Evolutionary conservation across 208 protist species (phyloP).

Genomic region (Wallacemonas collosoma): DNA sequence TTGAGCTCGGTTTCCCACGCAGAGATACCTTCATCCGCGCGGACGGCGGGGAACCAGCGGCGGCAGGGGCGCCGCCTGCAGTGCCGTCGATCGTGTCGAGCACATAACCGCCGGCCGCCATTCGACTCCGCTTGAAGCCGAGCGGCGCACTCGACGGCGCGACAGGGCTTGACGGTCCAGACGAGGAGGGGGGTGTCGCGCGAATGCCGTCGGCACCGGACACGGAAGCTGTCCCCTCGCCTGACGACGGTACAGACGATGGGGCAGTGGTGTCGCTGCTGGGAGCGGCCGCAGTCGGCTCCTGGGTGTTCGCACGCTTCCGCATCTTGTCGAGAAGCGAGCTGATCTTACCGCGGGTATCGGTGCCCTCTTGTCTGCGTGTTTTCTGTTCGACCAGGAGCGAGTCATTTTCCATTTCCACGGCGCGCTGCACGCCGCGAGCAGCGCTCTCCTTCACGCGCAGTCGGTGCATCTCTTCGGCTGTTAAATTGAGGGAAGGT

Average conservation of each 20-base stretch:
- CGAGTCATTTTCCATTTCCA: slow-evolving; percentile 65
- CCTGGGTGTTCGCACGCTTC: slow-evolving; percentile 18
- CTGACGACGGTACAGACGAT: neutral
- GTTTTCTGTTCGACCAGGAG: slow-evolving; percentile 67
- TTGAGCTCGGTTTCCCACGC: slow-evolving; percentile 76
- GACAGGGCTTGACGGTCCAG: neutral
- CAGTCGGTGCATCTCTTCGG: slow-evolving; percentile 76
- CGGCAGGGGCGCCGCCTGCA: neutral
- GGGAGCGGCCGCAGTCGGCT: neutral
- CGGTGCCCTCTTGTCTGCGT: slow-evolving; percentile 52
- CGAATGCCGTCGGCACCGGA: neutral
- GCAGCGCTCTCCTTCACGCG: slow-evolving; percentile 73
- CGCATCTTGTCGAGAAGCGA: slow-evolving; percentile 61
- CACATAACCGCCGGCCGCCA: slow-evolving; percentile 78
- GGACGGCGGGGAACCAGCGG: too few species aligned
- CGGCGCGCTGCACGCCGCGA: slow-evolving; percentile 64
- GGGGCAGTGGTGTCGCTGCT: neutral
- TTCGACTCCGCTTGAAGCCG: slow-evolving; percentile 52
- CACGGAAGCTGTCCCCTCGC: neutral
- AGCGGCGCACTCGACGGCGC: slow-evolving; percentile 39
- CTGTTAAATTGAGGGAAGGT: slow-evolving; percentile 44
- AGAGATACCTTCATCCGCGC: slow-evolving; percentile 12
- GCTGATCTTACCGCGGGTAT: slow-evolving; percentile 62
- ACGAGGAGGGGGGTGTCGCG: neutral
- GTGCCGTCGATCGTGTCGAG: slow-evolving; percentile 24